Conservation (phyloP, 805 yeast species). For the Starmerella stellata region DNA sequence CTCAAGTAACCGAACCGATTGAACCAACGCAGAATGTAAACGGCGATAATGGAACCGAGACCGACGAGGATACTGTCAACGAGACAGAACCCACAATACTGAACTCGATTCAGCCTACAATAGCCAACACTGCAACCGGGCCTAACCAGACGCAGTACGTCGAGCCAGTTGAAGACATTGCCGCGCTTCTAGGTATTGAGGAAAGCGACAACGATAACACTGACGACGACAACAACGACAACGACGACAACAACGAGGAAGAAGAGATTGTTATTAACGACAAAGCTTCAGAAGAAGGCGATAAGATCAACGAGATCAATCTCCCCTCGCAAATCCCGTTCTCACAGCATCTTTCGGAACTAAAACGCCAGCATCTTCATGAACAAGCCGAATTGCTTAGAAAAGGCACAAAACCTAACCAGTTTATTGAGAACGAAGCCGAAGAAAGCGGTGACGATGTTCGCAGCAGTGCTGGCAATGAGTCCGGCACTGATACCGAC, state of each 20-base stretch:
- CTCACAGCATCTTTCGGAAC: conserved; percentile 12
- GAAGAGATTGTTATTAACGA: conserved; percentile 2
- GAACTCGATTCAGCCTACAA: no score
- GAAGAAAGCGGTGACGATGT: conserved; percentile 17
- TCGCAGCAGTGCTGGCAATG: conserved; percentile 6
- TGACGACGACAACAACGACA: not conserved
- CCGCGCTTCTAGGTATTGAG: conserved; percentile 2
- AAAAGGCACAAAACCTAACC: not conserved
- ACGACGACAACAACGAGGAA: conserved; percentile 4
- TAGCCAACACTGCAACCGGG: no score
- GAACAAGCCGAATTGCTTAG: not conserved
- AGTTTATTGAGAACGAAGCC: conserved; percentile 15
- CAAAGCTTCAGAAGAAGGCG: not conserved
- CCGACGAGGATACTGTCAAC: no score
- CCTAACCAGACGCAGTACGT: conserved; percentile 3
- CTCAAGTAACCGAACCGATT: no score
- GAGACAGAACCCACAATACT: no score
- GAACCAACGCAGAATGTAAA: no score
- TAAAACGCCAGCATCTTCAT: conserved; percentile 5
- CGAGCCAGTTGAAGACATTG: conserved; percentile 2
- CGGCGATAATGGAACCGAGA: no score
- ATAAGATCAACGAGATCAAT: not conserved
- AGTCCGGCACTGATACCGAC: conserved; percentile 9
- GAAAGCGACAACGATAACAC: not conserved
- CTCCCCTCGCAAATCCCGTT: not conserved